Percentiles rank a stretch among this genome's conserved stretches.
Evolutionary conservation across 805 yeast species (phyloP).

Genomic region (Schizosaccharomyces cryophilus): DNA sequence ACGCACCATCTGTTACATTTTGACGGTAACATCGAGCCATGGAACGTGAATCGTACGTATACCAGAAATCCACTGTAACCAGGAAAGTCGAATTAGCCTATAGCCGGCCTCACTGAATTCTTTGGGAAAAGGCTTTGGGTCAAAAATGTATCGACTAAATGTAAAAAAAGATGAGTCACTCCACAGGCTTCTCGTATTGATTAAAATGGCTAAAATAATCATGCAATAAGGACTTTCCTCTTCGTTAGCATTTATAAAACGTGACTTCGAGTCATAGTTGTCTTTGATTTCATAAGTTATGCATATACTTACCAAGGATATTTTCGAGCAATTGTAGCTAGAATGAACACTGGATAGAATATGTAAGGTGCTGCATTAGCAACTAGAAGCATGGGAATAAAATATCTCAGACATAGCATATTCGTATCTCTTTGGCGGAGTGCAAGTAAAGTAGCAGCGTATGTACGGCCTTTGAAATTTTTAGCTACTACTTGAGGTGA

Average conservation of each 20-base stretch:
- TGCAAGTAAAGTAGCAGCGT: no score
- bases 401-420: neutral
- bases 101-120: neutral
- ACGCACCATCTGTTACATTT: neutral
- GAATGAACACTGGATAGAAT: neutral
- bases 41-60: neutral
- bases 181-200: neutral
- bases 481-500: no score
- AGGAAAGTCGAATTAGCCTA: neutral
- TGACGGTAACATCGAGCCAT: neutral
- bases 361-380: neutral
- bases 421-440: neutral
- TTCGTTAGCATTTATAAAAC: neutral
- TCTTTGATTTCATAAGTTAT: neutral
- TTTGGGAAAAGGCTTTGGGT: neutral
- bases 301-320: neutral
- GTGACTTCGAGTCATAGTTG: neutral
- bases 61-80: neutral
- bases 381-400: neutral
- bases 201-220: neutral
- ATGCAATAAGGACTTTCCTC: neutral
- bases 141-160: neutral
- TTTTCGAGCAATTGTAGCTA: neutral
- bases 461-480: no score
- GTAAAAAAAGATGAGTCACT: neutral